Conservation (phyloP, 768 basidiomycete species). For the Tylopilus balloui region DNA sequence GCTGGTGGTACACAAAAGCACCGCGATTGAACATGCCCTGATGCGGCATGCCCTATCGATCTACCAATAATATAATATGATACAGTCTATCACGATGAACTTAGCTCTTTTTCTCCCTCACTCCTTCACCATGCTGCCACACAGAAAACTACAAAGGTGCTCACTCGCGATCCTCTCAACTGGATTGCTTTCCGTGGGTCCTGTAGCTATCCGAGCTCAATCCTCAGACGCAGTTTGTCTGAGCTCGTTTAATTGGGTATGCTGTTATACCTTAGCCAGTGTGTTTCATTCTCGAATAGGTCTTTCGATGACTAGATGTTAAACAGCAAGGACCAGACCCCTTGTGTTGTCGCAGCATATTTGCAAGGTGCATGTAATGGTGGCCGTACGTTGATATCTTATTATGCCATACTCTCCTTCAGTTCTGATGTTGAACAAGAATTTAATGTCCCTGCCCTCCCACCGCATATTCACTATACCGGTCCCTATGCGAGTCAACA, state of each 20-base stretch:
- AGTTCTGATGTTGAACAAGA: constrained; percentile 27
- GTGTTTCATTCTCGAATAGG: neutral
- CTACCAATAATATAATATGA: constrained; percentile 4
- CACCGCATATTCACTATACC: constrained; percentile 26
- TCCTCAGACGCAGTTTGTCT: constrained; percentile 20
- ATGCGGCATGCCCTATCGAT: neutral
- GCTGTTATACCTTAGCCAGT: neutral
- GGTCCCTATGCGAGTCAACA: constrained; percentile 30
- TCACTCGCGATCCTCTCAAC: constrained; percentile 16
- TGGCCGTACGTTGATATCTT: constrained; percentile 34
- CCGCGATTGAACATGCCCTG: neutral
- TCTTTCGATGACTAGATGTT: constrained; percentile 20
- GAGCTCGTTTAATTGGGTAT: constrained; percentile 26
- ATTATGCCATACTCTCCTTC: constrained; percentile 6
- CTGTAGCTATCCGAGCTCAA: constrained; percentile 20
- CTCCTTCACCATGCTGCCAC: constrained; percentile 9
- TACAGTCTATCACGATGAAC: neutral
- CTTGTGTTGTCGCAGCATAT: constrained; percentile 43
- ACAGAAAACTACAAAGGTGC: constrained; percentile 5
- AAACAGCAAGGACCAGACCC: constrained; percentile 46
- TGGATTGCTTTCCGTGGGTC: constrained; percentile 18
- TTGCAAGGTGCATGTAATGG: constrained; percentile 40
- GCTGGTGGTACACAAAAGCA: neutral
- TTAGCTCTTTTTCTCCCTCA: neutral
- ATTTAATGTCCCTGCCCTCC: constrained; percentile 37